phyloP scores from a whole-genome alignment of 768 basidiomycete species.

The Dendrothele bispora region DNA sequence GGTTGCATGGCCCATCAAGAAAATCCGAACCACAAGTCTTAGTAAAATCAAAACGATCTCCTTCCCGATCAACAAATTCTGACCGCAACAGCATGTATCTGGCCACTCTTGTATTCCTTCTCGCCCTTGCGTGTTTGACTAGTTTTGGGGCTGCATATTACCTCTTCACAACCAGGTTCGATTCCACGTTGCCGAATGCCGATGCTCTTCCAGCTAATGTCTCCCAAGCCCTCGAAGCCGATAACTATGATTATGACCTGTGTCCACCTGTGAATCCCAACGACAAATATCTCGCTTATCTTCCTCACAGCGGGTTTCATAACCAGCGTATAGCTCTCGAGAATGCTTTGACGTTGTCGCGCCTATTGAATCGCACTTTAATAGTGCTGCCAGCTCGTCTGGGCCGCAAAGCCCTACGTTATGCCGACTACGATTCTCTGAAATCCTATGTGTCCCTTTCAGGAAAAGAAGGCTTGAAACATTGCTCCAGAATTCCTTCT shows the following conservation, averaged over 20 bases:
- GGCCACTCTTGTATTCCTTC: constrained; percentile 44
- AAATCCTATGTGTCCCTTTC: constrained; percentile 44
- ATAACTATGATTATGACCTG: constrained; percentile 13
- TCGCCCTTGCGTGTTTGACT: constrained; percentile 46
- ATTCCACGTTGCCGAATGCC: constrained; percentile 16
- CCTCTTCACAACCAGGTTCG: constrained; percentile 56
- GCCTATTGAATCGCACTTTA: constrained; percentile 71
- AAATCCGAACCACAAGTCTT: constrained; percentile 15
- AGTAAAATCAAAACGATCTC: constrained; percentile 8
- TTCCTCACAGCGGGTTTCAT: constrained; percentile 84
- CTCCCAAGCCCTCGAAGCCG: constrained; percentile 29
- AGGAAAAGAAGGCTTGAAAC: constrained; percentile 48
- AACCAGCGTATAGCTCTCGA: constrained; percentile 87
- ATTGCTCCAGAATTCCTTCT: constrained; percentile 44
- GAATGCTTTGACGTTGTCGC: constrained; percentile 76
- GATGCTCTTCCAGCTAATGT: constrained; percentile 27
- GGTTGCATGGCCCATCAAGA: constrained; percentile 49
- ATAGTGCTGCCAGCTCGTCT: constrained; percentile 77
- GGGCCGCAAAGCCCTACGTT: constrained; percentile 59
- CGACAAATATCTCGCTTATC: constrained; percentile 63
- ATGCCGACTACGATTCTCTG: constrained; percentile 53
- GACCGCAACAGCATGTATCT: constrained; percentile 30
- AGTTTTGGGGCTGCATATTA: constrained; percentile 66
- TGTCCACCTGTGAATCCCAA: constrained; percentile 17
- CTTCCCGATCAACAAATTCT: constrained; percentile 6